Evolutionary conservation across 768 basidiomycete species (phyloP).

Genomic region (Lactifluus piperatus): DNA sequence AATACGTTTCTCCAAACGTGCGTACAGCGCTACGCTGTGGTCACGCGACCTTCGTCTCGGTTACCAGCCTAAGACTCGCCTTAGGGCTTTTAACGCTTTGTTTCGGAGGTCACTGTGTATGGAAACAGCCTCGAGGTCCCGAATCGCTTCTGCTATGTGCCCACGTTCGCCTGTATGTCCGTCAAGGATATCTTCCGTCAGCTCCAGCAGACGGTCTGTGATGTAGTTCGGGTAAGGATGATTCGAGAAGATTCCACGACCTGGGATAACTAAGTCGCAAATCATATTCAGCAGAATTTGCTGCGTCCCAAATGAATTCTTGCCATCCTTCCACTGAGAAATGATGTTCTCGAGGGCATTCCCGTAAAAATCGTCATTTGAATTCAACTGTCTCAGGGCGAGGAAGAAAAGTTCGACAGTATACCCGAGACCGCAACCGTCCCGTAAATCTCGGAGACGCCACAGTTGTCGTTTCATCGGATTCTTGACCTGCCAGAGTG

Average conservation of each 20-base stretch:
- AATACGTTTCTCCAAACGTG: no score
- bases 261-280: slow-evolving; percentile 23
- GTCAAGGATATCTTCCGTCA: no score
- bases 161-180: not conserved
- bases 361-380: not conserved
- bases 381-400: not conserved
- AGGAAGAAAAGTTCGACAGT: no score
- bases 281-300: slow-evolving; percentile 22
- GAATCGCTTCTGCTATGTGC: not conserved
- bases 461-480: not conserved
- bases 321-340: not conserved
- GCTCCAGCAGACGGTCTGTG: not conserved
- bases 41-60: no score
- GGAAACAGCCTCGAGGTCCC: no score
- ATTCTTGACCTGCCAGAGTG: not conserved
- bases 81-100: no score
- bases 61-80: no score
- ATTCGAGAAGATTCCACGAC: no score
- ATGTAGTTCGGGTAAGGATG: not conserved
- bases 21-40: no score
- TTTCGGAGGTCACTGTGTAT: no score
- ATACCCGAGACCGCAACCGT: no score
- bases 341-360: not conserved
- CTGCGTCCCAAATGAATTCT: not conserved
- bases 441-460: no score